These are phyloP conservation scores for Candida montana DNA, from an alignment of 805 yeast genomes.

Conservation along the genomic window DNA sequence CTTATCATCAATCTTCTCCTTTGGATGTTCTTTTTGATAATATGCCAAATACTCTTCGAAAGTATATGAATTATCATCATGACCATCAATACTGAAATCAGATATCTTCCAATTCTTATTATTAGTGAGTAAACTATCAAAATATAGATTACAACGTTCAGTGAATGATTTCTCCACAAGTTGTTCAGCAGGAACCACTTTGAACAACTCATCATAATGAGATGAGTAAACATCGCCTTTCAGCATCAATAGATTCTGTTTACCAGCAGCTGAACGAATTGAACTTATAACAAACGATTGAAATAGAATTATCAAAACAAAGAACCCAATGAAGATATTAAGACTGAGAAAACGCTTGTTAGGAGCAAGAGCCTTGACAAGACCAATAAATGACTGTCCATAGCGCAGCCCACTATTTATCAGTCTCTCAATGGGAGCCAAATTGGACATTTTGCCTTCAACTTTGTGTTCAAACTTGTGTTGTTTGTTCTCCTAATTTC, in stretches of 20 bases:
- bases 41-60: constrained; percentile 13
- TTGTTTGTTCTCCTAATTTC: no score
- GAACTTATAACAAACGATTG: constrained; percentile 12
- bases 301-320: constrained; percentile 10
- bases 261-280: neutral
- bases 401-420: constrained; percentile 6
- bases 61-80: constrained; percentile 18
- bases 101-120: constrained; percentile 18
- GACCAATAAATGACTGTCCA: constrained; percentile 1
- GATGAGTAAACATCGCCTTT: constrained; percentile 17
- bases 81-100: constrained; percentile 16
- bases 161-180: constrained; percentile 9
- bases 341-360: constrained; percentile 20
- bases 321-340: constrained; percentile 13
- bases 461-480: no score
- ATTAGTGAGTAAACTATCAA: constrained; percentile 7
- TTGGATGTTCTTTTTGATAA: constrained; percentile 5
- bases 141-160: constrained; percentile 17
- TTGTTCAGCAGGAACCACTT: neutral
- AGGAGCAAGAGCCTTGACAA: constrained; percentile 5
- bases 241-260: constrained; percentile 9
- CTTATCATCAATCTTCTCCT: constrained; percentile 7
- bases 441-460: neutral
- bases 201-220: constrained; percentile 12
- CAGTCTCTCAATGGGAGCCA: neutral